Base-by-base conservation (phyloP, 106 monocot species). In the Allium cepa region DNA sequence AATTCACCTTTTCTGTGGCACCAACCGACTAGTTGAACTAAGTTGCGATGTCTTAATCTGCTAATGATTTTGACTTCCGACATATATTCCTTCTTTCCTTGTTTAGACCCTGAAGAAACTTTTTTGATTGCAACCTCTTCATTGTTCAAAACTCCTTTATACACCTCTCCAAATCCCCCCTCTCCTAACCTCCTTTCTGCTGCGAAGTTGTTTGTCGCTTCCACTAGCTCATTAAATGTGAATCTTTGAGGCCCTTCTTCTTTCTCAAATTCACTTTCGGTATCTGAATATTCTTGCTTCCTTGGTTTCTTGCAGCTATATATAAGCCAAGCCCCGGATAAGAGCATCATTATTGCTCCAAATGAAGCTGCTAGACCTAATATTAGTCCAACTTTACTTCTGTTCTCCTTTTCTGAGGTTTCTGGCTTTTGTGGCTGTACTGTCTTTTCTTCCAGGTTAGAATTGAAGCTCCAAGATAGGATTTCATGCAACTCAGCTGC, bases 381-480 rank as follows among this genome's bases (percentile, higher is more conserved):
- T 18, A 16, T 46, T 9, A 68, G 0, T 10, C 50, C 28, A 2
- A 51, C 7, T 8, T 18, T 57, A 1, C 50, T 64, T 55, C 46
- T 62, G 10, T 15, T 22, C 15, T 9, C 18, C 59, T 15, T 9
- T 18, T 22, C 62, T 45, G 10, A 10, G 36, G 36, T 36, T 36
- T 36, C 5, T 36, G 36, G 36, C 36, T 36, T 36, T 36, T 36
- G 36, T 36, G 36, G 36, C 36, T 36, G 36, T 36, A 5, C 36
- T 50, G 46, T 16, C 22, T 64, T 49, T 45, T 15, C 26, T 57
- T 45, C 17, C 45, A 75, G 18, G 36, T 15, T 71, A 7, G 91
- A 82, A 59, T 36, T 67, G 69, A 91, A 91, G 16, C 77, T 66
- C 91, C 91, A 91, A 10, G 80, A 81, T 5, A 87, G 17, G n/a